Percentiles rank a stretch among this genome's conserved stretches.
These are phyloP conservation scores for Candida corydali DNA, from an alignment of 805 yeast species.

Conservation along the genomic window DNA sequence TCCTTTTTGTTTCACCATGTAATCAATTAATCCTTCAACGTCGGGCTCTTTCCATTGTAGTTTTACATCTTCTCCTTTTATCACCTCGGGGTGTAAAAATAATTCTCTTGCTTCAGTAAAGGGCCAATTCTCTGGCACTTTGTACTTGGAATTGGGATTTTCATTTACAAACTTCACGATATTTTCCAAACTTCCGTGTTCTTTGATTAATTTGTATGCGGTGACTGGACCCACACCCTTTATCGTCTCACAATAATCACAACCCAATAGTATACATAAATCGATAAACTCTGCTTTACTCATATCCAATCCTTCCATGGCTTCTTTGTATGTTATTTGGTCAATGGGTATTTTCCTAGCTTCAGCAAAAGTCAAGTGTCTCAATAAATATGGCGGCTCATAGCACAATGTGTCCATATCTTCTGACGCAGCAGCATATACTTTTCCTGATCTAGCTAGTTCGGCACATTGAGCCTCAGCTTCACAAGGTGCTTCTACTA, in stretches of 20 bases:
- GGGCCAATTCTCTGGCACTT: conserved; percentile 94
- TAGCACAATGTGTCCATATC: conserved; percentile 99
- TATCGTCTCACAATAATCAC: conserved; percentile 96
- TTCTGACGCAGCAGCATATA: conserved; percentile 95
- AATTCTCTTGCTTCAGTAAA: conserved; percentile 81
- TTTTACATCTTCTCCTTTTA: conserved; percentile 53
- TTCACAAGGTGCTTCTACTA: conserved; percentile 91
- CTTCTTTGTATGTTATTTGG: conserved; percentile 66
- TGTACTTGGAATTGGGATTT: conserved; percentile 60
- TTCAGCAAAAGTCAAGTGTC: conserved; percentile 92
- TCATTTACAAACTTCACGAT: conserved; percentile 62
- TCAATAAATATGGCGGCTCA: conserved; percentile 73
- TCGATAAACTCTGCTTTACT: conserved; percentile 75
- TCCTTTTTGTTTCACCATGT: conserved; percentile 82
- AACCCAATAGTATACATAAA: conserved; percentile 87
- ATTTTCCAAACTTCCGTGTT: conserved; percentile 76
- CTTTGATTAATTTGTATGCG: conserved; percentile 82
- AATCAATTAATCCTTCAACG: conserved; percentile 75
- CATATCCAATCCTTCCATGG: conserved; percentile 75
- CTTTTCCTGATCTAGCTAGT: conserved; percentile 83
- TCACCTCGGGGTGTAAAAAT: conserved; percentile 79
- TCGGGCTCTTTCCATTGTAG: conserved; percentile 90
- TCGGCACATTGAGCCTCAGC: conserved; percentile 99
- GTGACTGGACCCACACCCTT: conserved; percentile 96
- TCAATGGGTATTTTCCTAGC: conserved; percentile 90